Base-by-base conservation (phyloP, 441 rosid species). In the Bocquillonia castaneifolia region DNA sequence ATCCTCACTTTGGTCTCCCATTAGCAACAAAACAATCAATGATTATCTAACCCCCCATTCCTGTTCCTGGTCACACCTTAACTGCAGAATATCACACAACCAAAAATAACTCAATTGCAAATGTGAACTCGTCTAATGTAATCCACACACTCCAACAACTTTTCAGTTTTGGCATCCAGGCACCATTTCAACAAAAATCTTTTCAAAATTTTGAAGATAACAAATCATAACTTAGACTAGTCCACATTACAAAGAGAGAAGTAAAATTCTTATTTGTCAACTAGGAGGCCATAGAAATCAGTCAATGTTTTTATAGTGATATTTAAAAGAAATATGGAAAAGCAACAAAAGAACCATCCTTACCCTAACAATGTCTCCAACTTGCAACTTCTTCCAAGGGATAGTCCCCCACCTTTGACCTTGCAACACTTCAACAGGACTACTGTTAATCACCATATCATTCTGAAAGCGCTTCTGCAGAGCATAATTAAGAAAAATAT, bases 391-490 rank as follows among this genome's bases (percentile, higher is more conserved):
- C 78, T 91, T 83, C 99, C 98, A 95, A 5, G 99, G 86, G 61
- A 88, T 75, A 76, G 76, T 67, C 77, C 67, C 82, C 99, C 98
- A 95, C 74, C 64, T 84, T 75, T 86, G 92, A 80, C 84, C 89
- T 81, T 84, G 97, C 80, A 95, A 79, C 69, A 95, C 88, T 8
- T 95, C 99, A 76, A 89, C 81, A 37, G 55, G 82, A 79, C 78
- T 83, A 81, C 83, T 90, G 78, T 95, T 95, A 76, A 95, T 86
- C 62, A 91, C 68, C 98, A 90, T 86, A 79, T 95, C 99, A 72
- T 95, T 95, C 84, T 95, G 99, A 77, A 92, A 87, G 28, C 99
- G 95, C 74, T 88, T 95, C 98, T 95, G 93, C 84, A 69, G 64
- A 63, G 69, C 74, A 82, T 58, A 64, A 78, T 64, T 25, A 54